Evolutionary conservation across 2,329 filamentous ascomycete genomes (phyloP), one percentile per base, ranked within the genome.

Genomic region (Apiospora sp.): DNA sequence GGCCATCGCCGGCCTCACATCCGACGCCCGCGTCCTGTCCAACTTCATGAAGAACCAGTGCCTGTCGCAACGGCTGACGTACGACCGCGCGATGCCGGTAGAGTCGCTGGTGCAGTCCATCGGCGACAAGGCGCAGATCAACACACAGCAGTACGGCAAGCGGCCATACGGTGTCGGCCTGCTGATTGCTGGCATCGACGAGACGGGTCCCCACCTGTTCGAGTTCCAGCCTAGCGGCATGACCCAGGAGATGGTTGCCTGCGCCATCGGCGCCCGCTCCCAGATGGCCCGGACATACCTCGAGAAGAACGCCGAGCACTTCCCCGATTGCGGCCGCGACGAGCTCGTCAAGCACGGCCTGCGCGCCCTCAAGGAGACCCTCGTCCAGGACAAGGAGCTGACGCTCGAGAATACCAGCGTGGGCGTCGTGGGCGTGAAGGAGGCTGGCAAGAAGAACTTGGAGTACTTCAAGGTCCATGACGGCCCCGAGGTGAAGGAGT

Each of bases 1-100:
- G 80, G 95, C 96, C 80, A 97, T 99, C 80, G 96, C 96, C 77
- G 96, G 96, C 79, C 94, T 99, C 75, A 96, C 96, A 77, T 98
- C 96, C 73, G 96, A 99, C 85, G 96, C 96, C 82, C 96, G 96
- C 81, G 96, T 99, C 79, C 95, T 99, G 79, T 98, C 95, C 88
- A 99, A 99, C 91, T 99, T 98, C 88, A 98, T 99, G 96, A 98
- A 98, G 88, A 95, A 98, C 86, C 96, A 98, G 87, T 97, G 94
- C 75, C 94, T 99, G 80, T 93, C 94, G 80, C 96, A 96, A 80
- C 95, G 96, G 83, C 92, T 99, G 79, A 98, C 95, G 72, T 98
- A 98, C 87, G 96, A 94, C 85, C 95, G 96, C 77, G 92, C 95
- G 77, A 96, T 99, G 82, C 94, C 95, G 44, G 88, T 98, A 81